A percentile compares a stretch with the other conserved stretches of the same genome.
Evolutionary conservation across 805 yeast species (phyloP).

Genomic region (Lachancea lanzarotensis): DNA sequence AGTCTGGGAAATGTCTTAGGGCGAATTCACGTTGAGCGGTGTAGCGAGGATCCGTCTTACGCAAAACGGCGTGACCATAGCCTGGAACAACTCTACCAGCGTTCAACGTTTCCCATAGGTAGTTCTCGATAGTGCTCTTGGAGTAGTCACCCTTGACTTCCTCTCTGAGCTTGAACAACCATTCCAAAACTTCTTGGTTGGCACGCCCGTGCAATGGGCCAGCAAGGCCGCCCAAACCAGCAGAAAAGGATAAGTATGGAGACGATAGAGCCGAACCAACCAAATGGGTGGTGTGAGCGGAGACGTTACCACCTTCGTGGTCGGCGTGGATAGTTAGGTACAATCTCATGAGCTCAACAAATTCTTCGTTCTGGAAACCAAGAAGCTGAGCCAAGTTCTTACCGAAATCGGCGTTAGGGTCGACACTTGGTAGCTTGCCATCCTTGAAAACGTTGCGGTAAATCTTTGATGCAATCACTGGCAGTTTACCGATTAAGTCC

Average conservation of each 20-base stretch:
- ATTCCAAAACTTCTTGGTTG: slow-evolving; percentile 79
- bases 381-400: slow-evolving; percentile 54
- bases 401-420: slow-evolving; percentile 57
- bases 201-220: slow-evolving; percentile 86
- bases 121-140: slow-evolving; percentile 56
- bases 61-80: slow-evolving; percentile 80
- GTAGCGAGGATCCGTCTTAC: slow-evolving; percentile 84
- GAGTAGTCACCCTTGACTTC: slow-evolving; percentile 59
- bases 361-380: slow-evolving; percentile 57
- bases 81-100: slow-evolving; percentile 80
- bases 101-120: slow-evolving; percentile 66
- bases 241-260: slow-evolving; percentile 67
- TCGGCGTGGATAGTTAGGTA: slow-evolving; percentile 79
- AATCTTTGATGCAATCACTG: slow-evolving; percentile 73
- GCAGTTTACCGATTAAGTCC: slow-evolving; percentile 75
- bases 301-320: slow-evolving; percentile 85
- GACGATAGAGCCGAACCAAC: slow-evolving; percentile 78
- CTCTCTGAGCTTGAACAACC: slow-evolving; percentile 62
- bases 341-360: slow-evolving; percentile 72
- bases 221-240: slow-evolving; percentile 77
- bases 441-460: slow-evolving; percentile 81
- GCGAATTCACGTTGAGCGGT: slow-evolving; percentile 83
- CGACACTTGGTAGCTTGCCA: slow-evolving; percentile 54
- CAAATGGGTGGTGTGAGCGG: slow-evolving; percentile 75
- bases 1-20: slow-evolving; percentile 66